A percentile compares a stretch with the other conserved stretches of the same genome.
These are phyloP conservation scores for Diplosphaera chodatii DNA, from an alignment of 139 green algal genomes.

Conservation along the genomic window DNA sequence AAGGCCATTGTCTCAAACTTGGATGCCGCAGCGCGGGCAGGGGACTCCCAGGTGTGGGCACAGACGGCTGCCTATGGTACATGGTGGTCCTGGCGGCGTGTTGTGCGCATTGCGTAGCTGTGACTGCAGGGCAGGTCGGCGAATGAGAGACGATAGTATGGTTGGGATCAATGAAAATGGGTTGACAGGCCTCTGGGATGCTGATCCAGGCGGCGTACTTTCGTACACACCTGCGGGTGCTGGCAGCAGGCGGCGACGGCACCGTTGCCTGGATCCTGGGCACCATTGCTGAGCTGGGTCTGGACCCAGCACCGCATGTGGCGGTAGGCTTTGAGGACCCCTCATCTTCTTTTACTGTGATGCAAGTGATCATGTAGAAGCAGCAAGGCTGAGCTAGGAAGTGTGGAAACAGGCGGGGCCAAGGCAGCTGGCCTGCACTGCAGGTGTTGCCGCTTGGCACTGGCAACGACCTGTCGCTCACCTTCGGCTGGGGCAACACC, in stretches of 20 bases:
- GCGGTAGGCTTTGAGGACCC: too few relatives aligned
- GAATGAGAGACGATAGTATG: too few relatives aligned
- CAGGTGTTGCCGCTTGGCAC: constrained; percentile 64
- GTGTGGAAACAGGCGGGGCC: too few relatives aligned
- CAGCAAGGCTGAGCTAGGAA: too few relatives aligned
- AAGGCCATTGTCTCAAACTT: constrained; percentile 63
- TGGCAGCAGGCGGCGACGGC: constrained; percentile 75
- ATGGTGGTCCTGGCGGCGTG: too few relatives aligned
- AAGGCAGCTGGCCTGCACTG: too few relatives aligned
- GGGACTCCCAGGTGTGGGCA: constrained; percentile 31
- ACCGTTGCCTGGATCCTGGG: constrained; percentile 67
- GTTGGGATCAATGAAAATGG: too few relatives aligned
- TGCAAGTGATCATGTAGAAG: too few relatives aligned
- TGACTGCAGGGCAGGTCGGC: too few relatives aligned
- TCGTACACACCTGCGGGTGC: constrained; percentile 51
- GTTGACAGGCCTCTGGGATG: too few relatives aligned
- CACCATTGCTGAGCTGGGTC: constrained; percentile 55
- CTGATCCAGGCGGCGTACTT: constrained; percentile 3
- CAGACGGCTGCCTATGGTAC: background rate
- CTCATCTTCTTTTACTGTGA: too few relatives aligned
- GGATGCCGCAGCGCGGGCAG: constrained; percentile 13
- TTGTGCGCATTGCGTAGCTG: too few relatives aligned
- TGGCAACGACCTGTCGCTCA: constrained; percentile 71
- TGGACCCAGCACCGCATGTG: constrained; percentile 58
- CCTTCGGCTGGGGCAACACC: constrained; percentile 58